Base-by-base conservation (phyloP, 2,329 filamentous ascomycete species). In the Torrubiella hemipterigena region DNA sequence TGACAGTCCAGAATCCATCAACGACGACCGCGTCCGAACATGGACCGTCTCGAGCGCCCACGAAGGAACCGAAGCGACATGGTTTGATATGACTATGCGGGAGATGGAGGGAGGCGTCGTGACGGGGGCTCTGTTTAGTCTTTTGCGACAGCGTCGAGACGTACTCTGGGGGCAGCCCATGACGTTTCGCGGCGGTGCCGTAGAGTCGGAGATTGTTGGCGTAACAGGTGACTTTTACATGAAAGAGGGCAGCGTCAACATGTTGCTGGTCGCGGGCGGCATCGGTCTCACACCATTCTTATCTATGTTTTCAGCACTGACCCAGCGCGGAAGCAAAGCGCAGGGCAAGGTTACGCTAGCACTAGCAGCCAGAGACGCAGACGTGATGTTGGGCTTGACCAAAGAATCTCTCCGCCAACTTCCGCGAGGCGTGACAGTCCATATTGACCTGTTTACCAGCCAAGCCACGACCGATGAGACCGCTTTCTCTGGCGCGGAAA, bases 11-110 rank as follows among this genome's bases (percentile, higher is more conserved):
- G 29, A 21, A 14, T 30, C 29, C 7, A 23, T 30, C 13, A 30
- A 30, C 9, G 29, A 30, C 18, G 29, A 30, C 14, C 18, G 29
- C 2, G 29, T 30, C n/a, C 29, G 29, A 6, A 30, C 29, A 30
- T 30, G 29, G 29, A 30, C 29, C 5, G 29, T 30, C 12, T 30
- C 29, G 3, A 30, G 29, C 12, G 29, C 29, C 4, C 29, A 30
- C n/a, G 29, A 30, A 9, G 29, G 17, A 3, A 20, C 6, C 13
- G 12, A 8, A 4, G 18, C 16, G 4, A 11, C 29, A 16, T 19
- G 23, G 4, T 30, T 30, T 10, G 29, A 30, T 9, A 30, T 30
- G 29, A 30, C 29, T 4, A 30, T 30, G 29, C 29, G 29, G 15
- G 18, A 23, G 9, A 30, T 30, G 29, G 12, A 19, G 3, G 29